These are phyloP conservation scores for Puccinia horiana DNA, from an alignment of 1,284 basidiomycete genomes.

Conservation along the genomic window DNA sequence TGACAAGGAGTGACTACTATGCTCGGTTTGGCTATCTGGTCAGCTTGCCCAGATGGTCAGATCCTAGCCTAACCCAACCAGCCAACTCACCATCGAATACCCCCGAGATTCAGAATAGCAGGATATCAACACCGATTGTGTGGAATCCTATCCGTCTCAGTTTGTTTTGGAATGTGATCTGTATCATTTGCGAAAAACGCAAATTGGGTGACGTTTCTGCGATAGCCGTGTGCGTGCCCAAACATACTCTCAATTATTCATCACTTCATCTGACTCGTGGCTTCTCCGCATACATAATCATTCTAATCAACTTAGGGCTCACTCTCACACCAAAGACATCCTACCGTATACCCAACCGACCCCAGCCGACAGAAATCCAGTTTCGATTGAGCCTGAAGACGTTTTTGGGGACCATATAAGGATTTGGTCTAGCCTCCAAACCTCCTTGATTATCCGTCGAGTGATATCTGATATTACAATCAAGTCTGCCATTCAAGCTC, in stretches of 20 bases:
- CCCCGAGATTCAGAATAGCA: not conserved
- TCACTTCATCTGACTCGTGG: not conserved
- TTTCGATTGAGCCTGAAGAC: slow-evolving; percentile 13
- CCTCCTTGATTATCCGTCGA: slow-evolving; percentile 16
- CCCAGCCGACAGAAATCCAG: not conserved
- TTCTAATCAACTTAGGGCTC: slow-evolving; percentile 1
- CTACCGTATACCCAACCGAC: not conserved
- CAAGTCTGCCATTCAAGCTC: not conserved
- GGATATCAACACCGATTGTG: not conserved
- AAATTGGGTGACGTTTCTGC: slow-evolving; percentile 29
- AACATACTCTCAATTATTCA: not conserved
- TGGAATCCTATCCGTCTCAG: slow-evolving; percentile 31
- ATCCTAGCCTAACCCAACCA: slow-evolving; percentile 6
- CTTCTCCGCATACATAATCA: not conserved
- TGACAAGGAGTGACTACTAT: slow-evolving; percentile 14
- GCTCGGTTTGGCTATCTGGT: slow-evolving; percentile 8
- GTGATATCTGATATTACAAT: slow-evolving; percentile 37
- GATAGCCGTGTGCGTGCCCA: not conserved
- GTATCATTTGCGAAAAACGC: slow-evolving; percentile 24
- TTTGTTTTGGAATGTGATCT: slow-evolving; percentile 34
- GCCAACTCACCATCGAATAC: not conserved
- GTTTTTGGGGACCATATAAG: slow-evolving; percentile 33
- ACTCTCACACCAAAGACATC: not conserved
- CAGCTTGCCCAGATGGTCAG: slow-evolving; percentile 37
- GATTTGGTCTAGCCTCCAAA: slow-evolving; percentile 38